A percentile compares a stretch with the other conserved stretches of the same genome.
Evolutionary conservation across 1,284 basidiomycete species (phyloP).

Genomic region (Mycena citricolor): DNA sequence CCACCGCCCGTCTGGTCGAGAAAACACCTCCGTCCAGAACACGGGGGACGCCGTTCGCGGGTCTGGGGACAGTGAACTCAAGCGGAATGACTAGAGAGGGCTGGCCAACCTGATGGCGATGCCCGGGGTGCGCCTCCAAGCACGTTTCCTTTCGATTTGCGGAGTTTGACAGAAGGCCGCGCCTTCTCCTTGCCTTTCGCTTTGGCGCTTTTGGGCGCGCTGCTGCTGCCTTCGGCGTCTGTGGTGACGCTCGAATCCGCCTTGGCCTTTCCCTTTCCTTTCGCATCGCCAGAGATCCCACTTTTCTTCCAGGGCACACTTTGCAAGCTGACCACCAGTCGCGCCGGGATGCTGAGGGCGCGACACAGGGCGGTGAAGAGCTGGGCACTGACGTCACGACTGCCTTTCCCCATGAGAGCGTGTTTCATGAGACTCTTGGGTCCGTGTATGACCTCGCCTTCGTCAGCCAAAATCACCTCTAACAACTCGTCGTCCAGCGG

Average conservation of each 20-base stretch:
- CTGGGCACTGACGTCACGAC: slow-evolving; percentile 86
- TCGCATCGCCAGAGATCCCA: slow-evolving; percentile 29
- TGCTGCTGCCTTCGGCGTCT: slow-evolving; percentile 29
- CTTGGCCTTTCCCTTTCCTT: slow-evolving; percentile 40
- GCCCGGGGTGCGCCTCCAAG: slow-evolving; percentile 25
- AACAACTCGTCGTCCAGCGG: slow-evolving; percentile 38
- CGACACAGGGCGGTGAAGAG: slow-evolving; percentile 91
- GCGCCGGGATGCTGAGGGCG: slow-evolving; percentile 82
- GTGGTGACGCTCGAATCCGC: no score
- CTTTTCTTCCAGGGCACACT: slow-evolving; percentile 82
- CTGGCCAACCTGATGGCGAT: background rate
- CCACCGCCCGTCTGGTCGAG: slow-evolving; percentile 89
- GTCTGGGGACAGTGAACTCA: slow-evolving; percentile 41
- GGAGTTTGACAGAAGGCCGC: slow-evolving; percentile 52
- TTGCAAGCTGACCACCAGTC: slow-evolving; percentile 89
- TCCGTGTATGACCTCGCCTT: slow-evolving; percentile 70
- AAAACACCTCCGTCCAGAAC: slow-evolving; percentile 98
- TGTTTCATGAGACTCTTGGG: slow-evolving; percentile 90
- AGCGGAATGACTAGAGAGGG: background rate
- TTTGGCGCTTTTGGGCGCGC: slow-evolving; percentile 34
- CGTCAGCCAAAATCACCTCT: slow-evolving; percentile 50
- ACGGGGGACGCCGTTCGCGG: slow-evolving; percentile 77
- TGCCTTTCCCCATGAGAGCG: slow-evolving; percentile 76
- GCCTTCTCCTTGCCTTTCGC: slow-evolving; percentile 49
- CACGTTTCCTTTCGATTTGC: slow-evolving; percentile 51